Conservation (phyloP, 1,284 basidiomycete genomes). For the Rhodotorula sp. region DNA sequence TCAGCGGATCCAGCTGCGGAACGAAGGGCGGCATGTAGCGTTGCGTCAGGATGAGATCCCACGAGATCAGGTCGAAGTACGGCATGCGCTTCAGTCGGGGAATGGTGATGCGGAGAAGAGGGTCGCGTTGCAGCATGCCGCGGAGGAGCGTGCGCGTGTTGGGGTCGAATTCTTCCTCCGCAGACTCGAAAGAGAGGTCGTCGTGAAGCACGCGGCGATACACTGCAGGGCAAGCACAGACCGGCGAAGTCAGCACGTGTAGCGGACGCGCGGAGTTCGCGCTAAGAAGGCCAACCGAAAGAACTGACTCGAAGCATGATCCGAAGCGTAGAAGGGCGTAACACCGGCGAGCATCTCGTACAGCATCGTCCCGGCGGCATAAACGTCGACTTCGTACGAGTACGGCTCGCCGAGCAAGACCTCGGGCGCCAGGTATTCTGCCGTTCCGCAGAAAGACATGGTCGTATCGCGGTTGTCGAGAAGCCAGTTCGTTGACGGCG, state of each 20-base stretch:
- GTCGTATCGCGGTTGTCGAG: slow-evolving; percentile 32
- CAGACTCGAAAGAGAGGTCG: slow-evolving; percentile 72
- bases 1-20: slow-evolving; percentile 84
- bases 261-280: not conserved
- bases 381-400: slow-evolving; percentile 92
- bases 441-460: slow-evolving; percentile 57
- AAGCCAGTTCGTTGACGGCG: slow-evolving; percentile 24
- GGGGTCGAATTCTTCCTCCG: slow-evolving; percentile 71
- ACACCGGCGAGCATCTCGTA: slow-evolving; percentile 88
- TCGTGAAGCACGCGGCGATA: slow-evolving; percentile 85
- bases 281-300: not conserved
- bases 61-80: slow-evolving; percentile 85
- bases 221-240: slow-evolving; percentile 51
- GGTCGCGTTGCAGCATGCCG: slow-evolving; percentile 87
- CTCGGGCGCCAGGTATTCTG: slow-evolving; percentile 73
- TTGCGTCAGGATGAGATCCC: slow-evolving; percentile 27
- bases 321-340: slow-evolving; percentile 89
- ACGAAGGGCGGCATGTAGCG: slow-evolving; percentile 85
- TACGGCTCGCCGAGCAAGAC: slow-evolving; percentile 88
- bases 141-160: slow-evolving; percentile 93
- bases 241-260: not conserved
- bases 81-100: slow-evolving; percentile 85
- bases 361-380: slow-evolving; percentile 95
- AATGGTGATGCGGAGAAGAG: slow-evolving; percentile 82
- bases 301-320: slow-evolving; percentile 69